Evolutionary conservation across 495 filamentous ascomycete genomes (phyloP).

Genomic region (Penicillium cinerascens): DNA sequence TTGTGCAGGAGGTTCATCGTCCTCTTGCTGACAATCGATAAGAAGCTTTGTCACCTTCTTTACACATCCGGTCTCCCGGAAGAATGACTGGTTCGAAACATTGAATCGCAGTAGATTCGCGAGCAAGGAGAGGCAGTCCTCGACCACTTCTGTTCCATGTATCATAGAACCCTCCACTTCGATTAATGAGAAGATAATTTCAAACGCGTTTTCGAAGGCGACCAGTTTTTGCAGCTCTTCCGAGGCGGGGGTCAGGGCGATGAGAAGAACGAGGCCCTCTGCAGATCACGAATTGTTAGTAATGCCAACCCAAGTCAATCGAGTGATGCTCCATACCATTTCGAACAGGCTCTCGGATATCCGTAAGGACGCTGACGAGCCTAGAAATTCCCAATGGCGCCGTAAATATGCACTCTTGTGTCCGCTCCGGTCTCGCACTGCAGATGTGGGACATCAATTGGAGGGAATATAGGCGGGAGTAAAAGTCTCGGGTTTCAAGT

Average conservation of each 20-base stretch:
- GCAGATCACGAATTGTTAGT: constrained; percentile 13
- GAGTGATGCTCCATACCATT: constrained; percentile 57
- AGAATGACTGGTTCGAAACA: constrained; percentile 87
- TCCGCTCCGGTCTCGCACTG: constrained; percentile 81
- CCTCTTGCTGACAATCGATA: constrained; percentile 54
- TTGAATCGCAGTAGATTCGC: constrained; percentile 89
- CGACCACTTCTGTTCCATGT: constrained; percentile 84
- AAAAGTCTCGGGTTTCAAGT: constrained; percentile 83
- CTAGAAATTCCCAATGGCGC: constrained; percentile 85
- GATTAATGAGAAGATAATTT: constrained; percentile 78
- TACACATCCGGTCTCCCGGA: constrained; percentile 86
- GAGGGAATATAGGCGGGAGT: constrained; percentile 86
- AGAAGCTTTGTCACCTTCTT: constrained; percentile 69
- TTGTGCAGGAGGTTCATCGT: constrained; percentile 59
- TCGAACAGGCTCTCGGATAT: constrained; percentile 81
- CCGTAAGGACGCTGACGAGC: constrained; percentile 78
- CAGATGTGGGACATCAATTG: constrained; percentile 86
- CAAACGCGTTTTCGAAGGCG: constrained; percentile 91
- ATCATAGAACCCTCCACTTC: constrained; percentile 75
- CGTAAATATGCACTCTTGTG: constrained; percentile 91
- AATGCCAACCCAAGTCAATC: background rate
- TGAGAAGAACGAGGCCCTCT: constrained; percentile 68
- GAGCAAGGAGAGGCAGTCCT: constrained; percentile 90
- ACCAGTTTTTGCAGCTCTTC: constrained; percentile 89
- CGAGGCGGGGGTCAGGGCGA: constrained; percentile 65